Conservation (phyloP, 2,329 filamentous ascomycete genomes). For the Orbilia oligospora region DNA sequence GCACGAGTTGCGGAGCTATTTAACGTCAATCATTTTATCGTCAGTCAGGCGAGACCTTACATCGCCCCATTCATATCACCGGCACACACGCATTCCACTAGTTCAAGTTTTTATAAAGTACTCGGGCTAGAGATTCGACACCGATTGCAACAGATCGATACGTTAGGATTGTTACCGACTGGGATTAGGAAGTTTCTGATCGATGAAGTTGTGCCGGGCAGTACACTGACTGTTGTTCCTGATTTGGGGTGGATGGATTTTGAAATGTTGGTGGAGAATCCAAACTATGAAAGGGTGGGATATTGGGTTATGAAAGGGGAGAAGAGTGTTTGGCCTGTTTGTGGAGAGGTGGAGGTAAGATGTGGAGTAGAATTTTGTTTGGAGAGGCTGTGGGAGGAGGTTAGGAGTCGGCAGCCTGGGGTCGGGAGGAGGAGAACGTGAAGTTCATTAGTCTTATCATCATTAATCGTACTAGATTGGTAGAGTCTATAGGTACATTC, state of each 20-base stretch:
- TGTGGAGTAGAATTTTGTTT: slow-evolving; percentile 90
- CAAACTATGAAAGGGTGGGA: slow-evolving; percentile 80
- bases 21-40: slow-evolving; percentile 95
- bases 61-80: slow-evolving; percentile 87
- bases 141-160: slow-evolving; percentile 84
- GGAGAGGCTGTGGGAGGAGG: slow-evolving; percentile 85
- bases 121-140: slow-evolving; percentile 80
- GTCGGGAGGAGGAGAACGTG: slow-evolving; percentile 31
- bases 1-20: slow-evolving; percentile 84
- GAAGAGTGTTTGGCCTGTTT: slow-evolving; percentile 89
- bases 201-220: slow-evolving; percentile 84
- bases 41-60: slow-evolving; percentile 92
- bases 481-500: too few relatives aligned
- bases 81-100: slow-evolving; percentile 77
- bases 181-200: slow-evolving; percentile 82
- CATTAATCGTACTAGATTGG: not conserved
- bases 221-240: slow-evolving; percentile 85
- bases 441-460: not conserved
- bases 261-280: slow-evolving; percentile 83
- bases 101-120: slow-evolving; percentile 70
- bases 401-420: slow-evolving; percentile 71
- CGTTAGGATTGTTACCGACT: slow-evolving; percentile 78
- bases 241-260: slow-evolving; percentile 82
- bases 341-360: slow-evolving; percentile 83
- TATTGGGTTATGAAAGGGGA: slow-evolving; percentile 91